Percentiles rank a stretch among this genome's conserved stretches.
These are phyloP conservation scores for Trypanosoma conorhini DNA, from an alignment of 208 protist genomes.

Conservation along the genomic window DNA sequence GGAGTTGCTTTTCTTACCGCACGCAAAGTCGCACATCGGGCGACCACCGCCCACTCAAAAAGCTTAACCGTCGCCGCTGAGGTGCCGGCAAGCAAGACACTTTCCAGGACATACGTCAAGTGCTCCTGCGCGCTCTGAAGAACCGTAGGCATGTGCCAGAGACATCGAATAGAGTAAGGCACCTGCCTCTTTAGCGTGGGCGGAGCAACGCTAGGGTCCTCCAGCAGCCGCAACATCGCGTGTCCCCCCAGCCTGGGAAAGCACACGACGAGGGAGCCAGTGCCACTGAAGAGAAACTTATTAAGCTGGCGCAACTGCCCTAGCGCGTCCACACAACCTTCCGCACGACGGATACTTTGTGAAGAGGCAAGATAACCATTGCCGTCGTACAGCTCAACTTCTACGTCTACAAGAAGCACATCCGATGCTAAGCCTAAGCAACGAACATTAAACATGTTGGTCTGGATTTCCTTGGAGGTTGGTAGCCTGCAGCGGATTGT, in stretches of 20 bases:
- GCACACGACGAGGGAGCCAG: constrained; percentile 8
- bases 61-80: background rate
- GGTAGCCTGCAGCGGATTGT: constrained; percentile 26
- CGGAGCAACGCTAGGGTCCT: constrained; percentile 14
- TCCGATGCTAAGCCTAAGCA: constrained; percentile 20
- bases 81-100: constrained; percentile 6
- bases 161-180: constrained; percentile 20
- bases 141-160: constrained; percentile 24
- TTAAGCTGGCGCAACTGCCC: constrained; percentile 10
- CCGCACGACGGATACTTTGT: constrained; percentile 12
- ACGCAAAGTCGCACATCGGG: background rate
- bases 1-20: constrained; percentile 1
- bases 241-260: background rate
- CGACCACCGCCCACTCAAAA: background rate
- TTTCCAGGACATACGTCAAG: constrained; percentile 6
- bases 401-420: constrained; percentile 27
- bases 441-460: background rate
- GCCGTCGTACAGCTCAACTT: constrained; percentile 25
- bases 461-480: background rate
- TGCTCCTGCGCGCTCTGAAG: constrained; percentile 8
- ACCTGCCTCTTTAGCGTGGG: constrained; percentile 5
- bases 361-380: constrained; percentile 4
- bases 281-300: background rate
- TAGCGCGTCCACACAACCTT: constrained; percentile 13
- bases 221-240: constrained; percentile 13